These are phyloP conservation scores for Debaryomyces sp. DNA, from an alignment of 1,139 yeast genomes.

Conservation along the genomic window DNA sequence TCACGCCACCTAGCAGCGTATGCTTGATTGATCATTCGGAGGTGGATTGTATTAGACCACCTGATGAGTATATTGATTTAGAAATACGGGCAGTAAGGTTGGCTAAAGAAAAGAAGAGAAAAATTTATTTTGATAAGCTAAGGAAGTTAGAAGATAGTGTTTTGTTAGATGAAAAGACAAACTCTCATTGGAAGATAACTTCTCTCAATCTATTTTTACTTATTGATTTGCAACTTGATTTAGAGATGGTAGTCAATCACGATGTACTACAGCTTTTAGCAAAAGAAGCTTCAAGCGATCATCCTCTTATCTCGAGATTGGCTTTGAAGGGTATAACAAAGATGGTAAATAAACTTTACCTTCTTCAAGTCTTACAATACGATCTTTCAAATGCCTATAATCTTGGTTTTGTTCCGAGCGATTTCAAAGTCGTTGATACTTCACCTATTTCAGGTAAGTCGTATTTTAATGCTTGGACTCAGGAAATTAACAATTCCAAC, in stretches of 20 bases:
- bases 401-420: constrained; percentile 41
- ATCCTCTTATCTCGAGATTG: constrained; percentile 69
- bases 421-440: constrained; percentile 47
- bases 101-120: constrained; percentile 63
- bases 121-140: constrained; percentile 42
- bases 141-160: constrained; percentile 47
- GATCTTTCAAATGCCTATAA: constrained; percentile 50
- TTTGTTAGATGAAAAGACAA: constrained; percentile 34
- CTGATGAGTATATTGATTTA: constrained; percentile 56
- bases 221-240: constrained; percentile 55
- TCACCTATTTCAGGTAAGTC: constrained; percentile 29
- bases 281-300: constrained; percentile 61
- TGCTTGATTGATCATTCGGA: constrained; percentile 54
- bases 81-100: constrained; percentile 57
- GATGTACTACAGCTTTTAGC: constrained; percentile 52
- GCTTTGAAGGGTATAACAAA: constrained; percentile 67
- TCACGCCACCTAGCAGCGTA: constrained; percentile 61
- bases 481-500: constrained; percentile 55
- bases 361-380: constrained; percentile 58
- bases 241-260: constrained; percentile 51
- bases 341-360: constrained; percentile 53
- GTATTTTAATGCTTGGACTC: constrained; percentile 47
- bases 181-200: constrained; percentile 72
- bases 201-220: constrained; percentile 58
- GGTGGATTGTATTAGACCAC: constrained; percentile 62